These are phyloP conservation scores for Thermochaetoides thermophila DNA, from an alignment of 495 filamentous ascomycete species.

Conservation along the genomic window DNA sequence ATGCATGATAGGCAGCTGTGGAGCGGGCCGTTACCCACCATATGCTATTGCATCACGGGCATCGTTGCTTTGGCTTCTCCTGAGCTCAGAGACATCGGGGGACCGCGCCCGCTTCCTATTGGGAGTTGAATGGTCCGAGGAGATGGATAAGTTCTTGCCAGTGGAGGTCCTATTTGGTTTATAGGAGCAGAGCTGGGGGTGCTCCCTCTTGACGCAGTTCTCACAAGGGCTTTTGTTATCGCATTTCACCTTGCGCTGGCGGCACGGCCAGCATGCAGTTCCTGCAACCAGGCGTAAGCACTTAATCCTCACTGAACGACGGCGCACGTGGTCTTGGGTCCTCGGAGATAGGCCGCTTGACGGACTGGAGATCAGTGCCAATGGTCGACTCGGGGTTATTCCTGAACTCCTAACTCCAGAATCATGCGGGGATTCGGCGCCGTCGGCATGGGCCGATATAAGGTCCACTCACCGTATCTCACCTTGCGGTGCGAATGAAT, in stretches of 20 bases:
- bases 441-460: background rate
- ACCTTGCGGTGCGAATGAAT: constrained; percentile 46
- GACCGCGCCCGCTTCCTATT: constrained; percentile 34
- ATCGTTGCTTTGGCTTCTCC: constrained; percentile 25
- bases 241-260: constrained; percentile 62
- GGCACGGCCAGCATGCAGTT: constrained; percentile 57
- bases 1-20: too few relatives aligned
- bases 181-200: constrained; percentile 57
- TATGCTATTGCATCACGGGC: constrained; percentile 25
- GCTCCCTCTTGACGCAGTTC: constrained; percentile 58
- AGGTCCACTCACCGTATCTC: constrained; percentile 37
- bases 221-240: constrained; percentile 60
- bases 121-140: constrained; percentile 16
- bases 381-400: too few relatives aligned
- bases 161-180: constrained; percentile 50
- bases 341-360: too few relatives aligned
- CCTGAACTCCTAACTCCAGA: too few relatives aligned
- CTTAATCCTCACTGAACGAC: too few relatives aligned
- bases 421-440: too few relatives aligned
- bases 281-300: too few relatives aligned
- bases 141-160: constrained; percentile 23
- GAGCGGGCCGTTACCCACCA: too few relatives aligned
- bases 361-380: too few relatives aligned
- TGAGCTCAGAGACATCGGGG: constrained; percentile 22
- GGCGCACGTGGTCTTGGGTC: too few relatives aligned